phyloP scores from a whole-genome alignment of 345 rosid genomes.

The Eutrema japonicum region DNA sequence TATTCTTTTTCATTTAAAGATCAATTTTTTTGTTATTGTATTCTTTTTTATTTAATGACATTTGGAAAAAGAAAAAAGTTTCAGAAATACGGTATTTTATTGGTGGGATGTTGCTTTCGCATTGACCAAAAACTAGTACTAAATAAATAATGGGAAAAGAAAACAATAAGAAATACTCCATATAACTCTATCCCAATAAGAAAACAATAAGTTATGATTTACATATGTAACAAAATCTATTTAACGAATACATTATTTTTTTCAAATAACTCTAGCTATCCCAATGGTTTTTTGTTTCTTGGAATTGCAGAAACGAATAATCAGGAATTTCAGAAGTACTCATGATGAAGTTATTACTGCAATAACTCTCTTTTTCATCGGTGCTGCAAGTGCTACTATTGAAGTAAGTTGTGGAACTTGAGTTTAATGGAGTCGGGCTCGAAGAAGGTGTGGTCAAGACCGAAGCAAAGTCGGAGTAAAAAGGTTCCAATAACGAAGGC shows the following conservation, averaged over 20 bases:
- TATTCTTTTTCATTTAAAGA: background rate
- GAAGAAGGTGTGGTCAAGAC: conserved; percentile 58
- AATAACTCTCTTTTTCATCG: conserved; percentile 64
- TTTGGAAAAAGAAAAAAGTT: background rate
- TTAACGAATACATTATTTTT: background rate
- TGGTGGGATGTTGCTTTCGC: conserved; percentile 38
- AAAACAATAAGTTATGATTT: background rate
- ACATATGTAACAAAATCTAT: conserved; percentile 26
- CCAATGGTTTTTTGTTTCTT: conserved; percentile 35
- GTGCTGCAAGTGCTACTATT: conserved; percentile 52
- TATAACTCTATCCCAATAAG: background rate
- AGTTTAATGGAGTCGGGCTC: conserved; percentile 59
- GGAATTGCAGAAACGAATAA: conserved; percentile 48
- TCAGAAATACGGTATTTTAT: background rate
- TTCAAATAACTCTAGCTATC: conserved; percentile 23
- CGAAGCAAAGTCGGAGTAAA: conserved; percentile 44
- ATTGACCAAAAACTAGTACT: background rate
- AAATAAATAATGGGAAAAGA: background rate
- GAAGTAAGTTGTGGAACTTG: conserved; percentile 48
- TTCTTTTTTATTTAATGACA: background rate
- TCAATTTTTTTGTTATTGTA: background rate
- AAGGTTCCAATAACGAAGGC: conserved; percentile 44
- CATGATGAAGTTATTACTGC: conserved; percentile 43
- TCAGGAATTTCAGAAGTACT: conserved; percentile 49
- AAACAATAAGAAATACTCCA: conserved; percentile 14